Evolutionary conservation across 768 basidiomycete species (phyloP).

Genomic region (Tephrocybe sp.): DNA sequence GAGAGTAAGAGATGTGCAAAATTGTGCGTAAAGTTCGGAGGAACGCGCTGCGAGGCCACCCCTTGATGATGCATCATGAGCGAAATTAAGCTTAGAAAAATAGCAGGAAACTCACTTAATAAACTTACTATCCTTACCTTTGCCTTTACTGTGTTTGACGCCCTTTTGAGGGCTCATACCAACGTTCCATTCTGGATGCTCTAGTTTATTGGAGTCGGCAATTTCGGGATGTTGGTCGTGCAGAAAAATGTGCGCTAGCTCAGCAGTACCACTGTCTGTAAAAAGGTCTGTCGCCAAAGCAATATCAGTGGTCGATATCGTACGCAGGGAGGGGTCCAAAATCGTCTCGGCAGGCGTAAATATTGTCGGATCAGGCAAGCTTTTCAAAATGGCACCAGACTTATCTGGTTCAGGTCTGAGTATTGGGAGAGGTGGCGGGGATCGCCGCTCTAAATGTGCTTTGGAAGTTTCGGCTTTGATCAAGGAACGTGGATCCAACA

Average conservation of each 20-base stretch:
- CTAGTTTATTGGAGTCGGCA: conserved; percentile 21
- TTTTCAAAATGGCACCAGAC: conserved; percentile 14
- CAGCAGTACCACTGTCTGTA: conserved; percentile 46
- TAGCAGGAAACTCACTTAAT: conserved; percentile 37
- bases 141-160: conserved; percentile 28
- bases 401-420: conserved; percentile 16
- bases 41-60: conserved; percentile 55
- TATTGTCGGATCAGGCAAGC: conserved; percentile 26
- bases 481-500: conserved; percentile 10
- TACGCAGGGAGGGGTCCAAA: conserved; percentile 36
- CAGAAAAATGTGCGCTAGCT: conserved; percentile 52
- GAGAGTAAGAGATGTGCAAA: conserved; percentile 42
- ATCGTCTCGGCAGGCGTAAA: conserved; percentile 15
- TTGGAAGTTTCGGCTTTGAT: conserved; percentile 1
- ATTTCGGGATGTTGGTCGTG: conserved; percentile 42
- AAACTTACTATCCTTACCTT: conserved; percentile 37
- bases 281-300: conserved; percentile 51
- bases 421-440: conserved; percentile 10
- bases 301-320: conserved; percentile 51
- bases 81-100: not conserved
- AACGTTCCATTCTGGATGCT: conserved; percentile 45
- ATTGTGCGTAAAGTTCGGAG: conserved; percentile 37
- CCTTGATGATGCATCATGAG: conserved; percentile 27
- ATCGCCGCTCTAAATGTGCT: conserved; percentile 1
- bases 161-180: conserved; percentile 57